A percentile compares a stretch with the other conserved stretches of the same genome.
phyloP scores from a whole-genome alignment of 1,139 yeast species.

The Pneumocystis carinii region DNA sequence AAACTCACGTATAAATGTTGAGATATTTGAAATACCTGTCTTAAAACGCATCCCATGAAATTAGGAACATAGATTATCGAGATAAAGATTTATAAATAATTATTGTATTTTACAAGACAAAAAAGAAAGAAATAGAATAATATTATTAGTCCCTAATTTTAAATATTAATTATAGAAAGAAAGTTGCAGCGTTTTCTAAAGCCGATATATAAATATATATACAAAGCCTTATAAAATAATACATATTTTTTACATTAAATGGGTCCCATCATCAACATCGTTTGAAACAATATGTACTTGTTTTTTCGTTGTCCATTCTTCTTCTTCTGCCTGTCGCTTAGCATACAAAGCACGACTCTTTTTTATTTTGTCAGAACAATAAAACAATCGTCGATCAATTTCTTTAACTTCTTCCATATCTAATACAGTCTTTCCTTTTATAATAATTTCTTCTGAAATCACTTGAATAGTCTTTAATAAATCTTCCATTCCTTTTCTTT shows the following conservation, averaged over 20 bases:
- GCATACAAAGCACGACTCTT: background rate
- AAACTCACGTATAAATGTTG: slow-evolving; percentile 2
- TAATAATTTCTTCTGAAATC: slow-evolving; percentile 10
- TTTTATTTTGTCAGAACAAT: slow-evolving; percentile 16
- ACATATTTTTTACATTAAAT: background rate
- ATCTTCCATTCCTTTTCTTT: slow-evolving; percentile 13
- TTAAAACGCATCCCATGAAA: slow-evolving; percentile 8
- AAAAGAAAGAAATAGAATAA: background rate
- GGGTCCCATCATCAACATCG: background rate
- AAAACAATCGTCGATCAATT: slow-evolving; percentile 24
- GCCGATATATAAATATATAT: background rate
- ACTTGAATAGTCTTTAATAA: slow-evolving; percentile 17
- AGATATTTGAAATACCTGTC: slow-evolving; percentile 8
- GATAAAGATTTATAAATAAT: background rate
- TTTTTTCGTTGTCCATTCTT: background rate
- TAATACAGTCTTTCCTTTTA: slow-evolving; percentile 13
- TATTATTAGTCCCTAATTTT: background rate
- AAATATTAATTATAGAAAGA: background rate
- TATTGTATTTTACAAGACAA: background rate
- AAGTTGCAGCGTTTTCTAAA: background rate
- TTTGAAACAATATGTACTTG: background rate
- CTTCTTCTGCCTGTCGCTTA: background rate
- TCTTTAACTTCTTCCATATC: slow-evolving; percentile 20
- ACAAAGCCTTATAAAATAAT: background rate
- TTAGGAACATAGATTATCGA: slow-evolving; percentile 1